Evolutionary conservation across 306 rosid species (phyloP), one percentile per base, ranked within the genome.

Genomic region (Lathyrus aphaca): DNA sequence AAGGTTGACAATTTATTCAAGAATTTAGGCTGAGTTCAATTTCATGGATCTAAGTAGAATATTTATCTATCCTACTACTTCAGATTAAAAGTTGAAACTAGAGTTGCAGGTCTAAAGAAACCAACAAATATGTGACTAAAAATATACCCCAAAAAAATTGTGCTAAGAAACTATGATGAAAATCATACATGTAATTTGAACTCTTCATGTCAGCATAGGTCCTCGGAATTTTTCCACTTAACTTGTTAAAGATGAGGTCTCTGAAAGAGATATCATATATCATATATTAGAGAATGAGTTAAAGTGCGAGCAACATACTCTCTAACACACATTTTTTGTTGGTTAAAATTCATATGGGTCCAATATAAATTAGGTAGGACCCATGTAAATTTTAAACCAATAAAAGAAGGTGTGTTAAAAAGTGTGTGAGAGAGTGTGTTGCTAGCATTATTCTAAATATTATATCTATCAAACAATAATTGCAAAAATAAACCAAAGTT

Each of bases 111-210:
- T 38, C 7, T 27, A 73, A 35, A 63, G 55, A 40, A 64, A 38
- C 8, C 39, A 38, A 65, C 10, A 37, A 7, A 78, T 48, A 0
- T 30, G 56, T 64, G 51, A 35, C 21, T 16, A 23, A 21, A 49
- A 17, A 17, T 8, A 17, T 49, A 17, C 2, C 4, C 55, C 12
- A 3, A 18, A 40, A 44, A 10, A 17, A 50, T 1, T 18, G 7
- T 11, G 3, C 4, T n/a, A 18, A 10, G 53, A 46, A 48, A 38
- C n/a, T 50, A 11, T 3, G 44, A 64, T 35, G 14, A 44, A 57
- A 71, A 43, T 48, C 90, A 81, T 83, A 92, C 96, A 89, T 71
- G 82, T 70, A n/a, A n/a, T n/a, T n/a, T n/a, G n/a, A n/a, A n/a
- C n/a, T n/a, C n/a, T n/a, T n/a, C n/a, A n/a, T n/a, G n/a, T n/a